Conservation (phyloP, 75 land plant genomes). For the Ceratopteris richardii region DNA sequence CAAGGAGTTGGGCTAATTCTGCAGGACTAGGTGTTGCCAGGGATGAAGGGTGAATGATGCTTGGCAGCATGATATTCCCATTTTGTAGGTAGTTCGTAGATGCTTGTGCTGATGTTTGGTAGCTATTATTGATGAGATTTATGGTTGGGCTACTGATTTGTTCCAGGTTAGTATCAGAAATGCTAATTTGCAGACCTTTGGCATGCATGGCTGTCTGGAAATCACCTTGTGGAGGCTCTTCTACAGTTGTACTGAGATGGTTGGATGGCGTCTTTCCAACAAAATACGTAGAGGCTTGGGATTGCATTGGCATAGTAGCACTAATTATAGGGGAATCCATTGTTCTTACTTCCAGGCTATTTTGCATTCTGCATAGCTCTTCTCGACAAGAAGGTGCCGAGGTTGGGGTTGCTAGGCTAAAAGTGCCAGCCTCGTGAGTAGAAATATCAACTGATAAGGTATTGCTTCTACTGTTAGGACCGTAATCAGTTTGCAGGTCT, state of each 20-base stretch:
- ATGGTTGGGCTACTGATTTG: background rate
- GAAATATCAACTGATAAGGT: too few relatives aligned
- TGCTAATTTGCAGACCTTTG: constrained; percentile 6
- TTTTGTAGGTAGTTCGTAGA: too few relatives aligned
- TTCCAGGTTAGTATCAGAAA: constrained; percentile 8
- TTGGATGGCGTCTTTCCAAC: too few relatives aligned
- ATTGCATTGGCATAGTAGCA: too few relatives aligned
- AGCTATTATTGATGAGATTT: too few relatives aligned
- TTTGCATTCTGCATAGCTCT: background rate
- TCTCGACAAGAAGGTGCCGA: background rate
- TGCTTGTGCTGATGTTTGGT: too few relatives aligned
- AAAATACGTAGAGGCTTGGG: too few relatives aligned
- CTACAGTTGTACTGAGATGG: background rate
- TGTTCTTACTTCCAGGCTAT: background rate
- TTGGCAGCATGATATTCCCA: background rate
- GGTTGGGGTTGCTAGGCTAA: constrained; percentile 3
- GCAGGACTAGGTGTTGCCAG: constrained; percentile 16
- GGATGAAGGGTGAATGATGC: background rate
- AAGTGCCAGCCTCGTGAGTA: constrained; percentile 3
- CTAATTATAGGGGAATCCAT: background rate
- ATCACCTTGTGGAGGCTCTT: background rate
- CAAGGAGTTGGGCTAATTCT: constrained; percentile 19
- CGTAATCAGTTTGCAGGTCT: too few relatives aligned
- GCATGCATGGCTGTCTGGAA: background rate
- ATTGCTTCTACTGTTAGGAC: too few relatives aligned